These are phyloP conservation scores for Zostera marina DNA, from an alignment of 116 monocot genomes.

Conservation along the genomic window DNA sequence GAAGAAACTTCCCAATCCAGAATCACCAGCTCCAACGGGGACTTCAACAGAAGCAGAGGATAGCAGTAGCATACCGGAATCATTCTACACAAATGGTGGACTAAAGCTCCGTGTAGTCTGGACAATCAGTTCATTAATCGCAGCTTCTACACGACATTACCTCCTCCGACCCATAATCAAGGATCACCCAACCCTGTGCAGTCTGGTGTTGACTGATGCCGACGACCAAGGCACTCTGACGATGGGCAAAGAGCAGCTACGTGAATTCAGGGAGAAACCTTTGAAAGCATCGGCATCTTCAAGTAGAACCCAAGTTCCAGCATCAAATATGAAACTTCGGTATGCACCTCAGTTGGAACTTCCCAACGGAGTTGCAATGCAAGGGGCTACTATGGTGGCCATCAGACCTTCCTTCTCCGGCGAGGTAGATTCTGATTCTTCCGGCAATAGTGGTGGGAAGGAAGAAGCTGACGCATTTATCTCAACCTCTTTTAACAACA, in stretches of 20 bases:
- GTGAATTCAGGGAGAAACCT: slow-evolving; percentile 79
- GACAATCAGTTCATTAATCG: slow-evolving; percentile 90
- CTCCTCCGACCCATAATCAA: slow-evolving; percentile 60
- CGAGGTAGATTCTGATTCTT: slow-evolving; percentile 6
- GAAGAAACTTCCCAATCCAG: slow-evolving; percentile 19
- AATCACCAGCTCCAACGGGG: not conserved
- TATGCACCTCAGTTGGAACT: slow-evolving; percentile 64
- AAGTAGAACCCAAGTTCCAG: slow-evolving; percentile 68
- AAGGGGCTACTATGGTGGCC: slow-evolving; percentile 78
- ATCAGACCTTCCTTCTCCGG: slow-evolving; percentile 36
- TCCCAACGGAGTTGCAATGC: slow-evolving; percentile 45
- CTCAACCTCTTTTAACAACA: slow-evolving; percentile 60
- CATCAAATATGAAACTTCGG: slow-evolving; percentile 70
- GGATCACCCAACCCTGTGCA: slow-evolving; percentile 52
- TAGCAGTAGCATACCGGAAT: slow-evolving; percentile 79
- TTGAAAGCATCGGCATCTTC: slow-evolving; percentile 54
- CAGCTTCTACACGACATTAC: slow-evolving; percentile 74
- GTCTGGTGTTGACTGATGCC: slow-evolving; percentile 58
- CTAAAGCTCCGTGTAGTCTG: slow-evolving; percentile 78
- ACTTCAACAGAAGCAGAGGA: slow-evolving; percentile 18
- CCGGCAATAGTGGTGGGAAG: slow-evolving; percentile 12
- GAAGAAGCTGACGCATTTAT: slow-evolving; percentile 62
- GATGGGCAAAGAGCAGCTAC: slow-evolving; percentile 71
- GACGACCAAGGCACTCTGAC: slow-evolving; percentile 68
- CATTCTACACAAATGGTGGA: slow-evolving; percentile 86